Conservation (phyloP, 2,329 filamentous ascomycete species). For the Apiospora sp. region DNA sequence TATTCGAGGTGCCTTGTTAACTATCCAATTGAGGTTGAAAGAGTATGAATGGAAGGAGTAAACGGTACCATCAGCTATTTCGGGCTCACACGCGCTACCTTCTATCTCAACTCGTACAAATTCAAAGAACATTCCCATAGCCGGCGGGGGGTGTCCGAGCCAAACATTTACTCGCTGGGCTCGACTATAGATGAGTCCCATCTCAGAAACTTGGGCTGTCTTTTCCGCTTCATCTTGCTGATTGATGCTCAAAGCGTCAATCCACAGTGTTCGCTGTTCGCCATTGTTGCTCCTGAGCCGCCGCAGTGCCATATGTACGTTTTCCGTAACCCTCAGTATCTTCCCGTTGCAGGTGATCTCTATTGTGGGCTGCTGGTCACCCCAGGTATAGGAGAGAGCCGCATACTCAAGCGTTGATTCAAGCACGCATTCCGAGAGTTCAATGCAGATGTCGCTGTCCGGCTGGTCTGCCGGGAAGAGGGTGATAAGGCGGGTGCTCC, state of each 20-base stretch:
- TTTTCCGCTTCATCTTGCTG: conserved; percentile 6
- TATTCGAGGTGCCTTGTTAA: no score
- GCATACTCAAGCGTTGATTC: background rate
- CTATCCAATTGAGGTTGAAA: no score
- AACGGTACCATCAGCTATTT: background rate
- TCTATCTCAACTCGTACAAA: background rate
- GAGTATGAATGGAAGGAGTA: no score
- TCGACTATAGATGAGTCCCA: background rate
- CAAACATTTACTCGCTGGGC: background rate
- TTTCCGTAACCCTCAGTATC: background rate
- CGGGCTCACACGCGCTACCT: background rate
- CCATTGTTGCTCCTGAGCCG: background rate
- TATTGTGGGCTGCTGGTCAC: background rate
- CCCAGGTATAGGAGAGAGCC: background rate
- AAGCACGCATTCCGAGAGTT: background rate
- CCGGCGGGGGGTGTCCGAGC: background rate
- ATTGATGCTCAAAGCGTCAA: conserved; percentile 17
- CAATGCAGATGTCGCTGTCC: background rate
- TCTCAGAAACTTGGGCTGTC: background rate
- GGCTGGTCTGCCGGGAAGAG: background rate
- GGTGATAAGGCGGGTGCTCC: background rate
- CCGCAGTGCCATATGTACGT: background rate
- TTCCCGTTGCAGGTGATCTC: background rate
- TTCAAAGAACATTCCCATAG: background rate
- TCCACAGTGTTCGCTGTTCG: background rate